Conservation (phyloP, 2,329 filamentous ascomycete species). For the Monosporascus sp. region DNA sequence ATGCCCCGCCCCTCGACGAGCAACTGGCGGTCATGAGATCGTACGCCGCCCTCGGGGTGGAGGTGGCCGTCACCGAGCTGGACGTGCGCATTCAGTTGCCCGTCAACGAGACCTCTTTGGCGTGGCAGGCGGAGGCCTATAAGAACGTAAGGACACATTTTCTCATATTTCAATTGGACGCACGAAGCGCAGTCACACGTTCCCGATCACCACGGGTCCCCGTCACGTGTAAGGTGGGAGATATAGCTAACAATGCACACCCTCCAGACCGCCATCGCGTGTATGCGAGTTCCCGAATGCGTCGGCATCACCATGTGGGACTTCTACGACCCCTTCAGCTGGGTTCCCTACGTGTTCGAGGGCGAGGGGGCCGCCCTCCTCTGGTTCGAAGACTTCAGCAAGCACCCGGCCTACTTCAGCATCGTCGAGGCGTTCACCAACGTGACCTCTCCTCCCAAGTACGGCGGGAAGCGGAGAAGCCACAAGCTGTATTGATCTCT, state of each 20-base stretch:
- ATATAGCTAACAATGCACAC: slow-evolving; percentile 1
- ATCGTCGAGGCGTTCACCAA: slow-evolving; percentile 31
- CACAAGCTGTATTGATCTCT: neutral
- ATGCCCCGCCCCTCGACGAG: slow-evolving; percentile 33
- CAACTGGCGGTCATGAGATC: slow-evolving; percentile 36
- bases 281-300: slow-evolving; percentile 23
- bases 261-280: slow-evolving; percentile 21
- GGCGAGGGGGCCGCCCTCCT: slow-evolving; percentile 36
- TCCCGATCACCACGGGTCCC: neutral
- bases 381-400: slow-evolving; percentile 36
- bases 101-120: slow-evolving; percentile 21
- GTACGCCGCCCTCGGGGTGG: slow-evolving; percentile 40
- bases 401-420: slow-evolving; percentile 38
- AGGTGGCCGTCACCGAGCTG: slow-evolving; percentile 51
- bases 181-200: too few species aligned
- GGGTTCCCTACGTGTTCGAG: slow-evolving; percentile 36
- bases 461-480: neutral
- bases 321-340: slow-evolving; percentile 32
- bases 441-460: slow-evolving; percentile 10
- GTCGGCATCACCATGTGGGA: slow-evolving; percentile 31
- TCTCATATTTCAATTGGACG: too few species aligned
- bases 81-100: slow-evolving; percentile 40
- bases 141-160: slow-evolving; percentile 11
- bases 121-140: slow-evolving; percentile 25
- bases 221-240: neutral